Base-by-base conservation (phyloP, 495 filamentous ascomycete species). In the Staphylotrichum tortipilum region DNA sequence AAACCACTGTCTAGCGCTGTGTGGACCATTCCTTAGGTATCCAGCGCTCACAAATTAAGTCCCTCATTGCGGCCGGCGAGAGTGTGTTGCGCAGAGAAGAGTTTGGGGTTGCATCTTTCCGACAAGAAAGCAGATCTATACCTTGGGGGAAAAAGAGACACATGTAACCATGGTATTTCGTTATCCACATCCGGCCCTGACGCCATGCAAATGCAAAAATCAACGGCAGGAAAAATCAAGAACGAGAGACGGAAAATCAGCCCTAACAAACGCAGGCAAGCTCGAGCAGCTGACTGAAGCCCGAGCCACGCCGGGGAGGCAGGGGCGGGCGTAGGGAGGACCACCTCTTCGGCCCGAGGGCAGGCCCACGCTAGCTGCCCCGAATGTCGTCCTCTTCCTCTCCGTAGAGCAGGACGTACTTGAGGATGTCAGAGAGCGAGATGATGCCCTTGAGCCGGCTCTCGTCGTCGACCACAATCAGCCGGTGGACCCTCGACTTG, bases 341-440 rank as follows among this genome's bases (percentile, higher is more conserved):
- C 26, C 6, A 28, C 26, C n/a, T n/a, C n/a, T n/a, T n/a, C n/a
- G n/a, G n/a, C 37, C 43, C 28, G 5, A 35, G 18, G 21, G 14
- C 23, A 33, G 49, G 5, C 18, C 40, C 33, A 37, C 34, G 22
- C 36, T 51, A 58, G 46, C 51, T 24, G 24, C 56, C 58, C 50
- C 57, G 64, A 50, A 73, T 59, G 51, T 55, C 48, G 52, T 79
- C 77, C 22, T 83, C 79, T 36, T 76, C 78, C 62, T 94, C 90
- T 33, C 88, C 90, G 56, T 88, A 84, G 21, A 95, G 77, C 36
- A 99, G 78, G 41, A 95, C 84, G 65, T 97, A 96, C 60, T 94
- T 88, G 50, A 99, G 77, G 54, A 99, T 96, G 67, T 99, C 94
- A 54, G 90, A 95, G 49, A 99, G 73, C 7, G 90, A 95, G 23